Evolutionary conservation across 2,329 filamentous ascomycete species (phyloP).

Genomic region (Aspergillus persii): DNA sequence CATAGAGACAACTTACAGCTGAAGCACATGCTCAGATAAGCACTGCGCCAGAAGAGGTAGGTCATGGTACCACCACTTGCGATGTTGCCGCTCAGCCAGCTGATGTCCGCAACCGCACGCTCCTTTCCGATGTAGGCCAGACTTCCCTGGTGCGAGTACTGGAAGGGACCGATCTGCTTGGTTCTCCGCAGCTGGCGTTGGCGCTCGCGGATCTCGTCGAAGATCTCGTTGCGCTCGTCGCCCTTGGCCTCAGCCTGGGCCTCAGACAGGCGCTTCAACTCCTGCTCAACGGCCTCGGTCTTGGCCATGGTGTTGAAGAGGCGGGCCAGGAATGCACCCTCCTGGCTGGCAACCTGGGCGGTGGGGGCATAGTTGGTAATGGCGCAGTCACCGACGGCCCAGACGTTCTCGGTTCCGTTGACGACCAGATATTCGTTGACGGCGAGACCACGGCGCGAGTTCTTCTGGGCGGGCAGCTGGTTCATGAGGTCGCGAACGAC

Average conservation of each 20-base stretch:
- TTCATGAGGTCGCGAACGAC: constrained; percentile 88
- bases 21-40: constrained; percentile 99
- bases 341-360: constrained; percentile 92
- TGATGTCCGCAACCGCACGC: constrained; percentile 94
- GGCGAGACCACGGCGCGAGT: constrained; percentile 88
- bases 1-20: constrained; percentile 70
- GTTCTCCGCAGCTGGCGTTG: constrained; percentile 84
- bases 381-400: constrained; percentile 96
- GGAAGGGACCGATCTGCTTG: constrained; percentile 95
- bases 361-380: constrained; percentile 97
- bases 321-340: constrained; percentile 89
- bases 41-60: constrained; percentile 97
- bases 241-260: constrained; percentile 66
- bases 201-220: constrained; percentile 77
- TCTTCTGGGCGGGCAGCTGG: constrained; percentile 90
- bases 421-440: constrained; percentile 99
- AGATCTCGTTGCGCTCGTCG: constrained; percentile 57
- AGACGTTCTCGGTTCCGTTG: constrained; percentile 94
- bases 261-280: constrained; percentile 67
- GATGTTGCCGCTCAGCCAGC: constrained; percentile 95
- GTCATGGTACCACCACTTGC: constrained; percentile 90
- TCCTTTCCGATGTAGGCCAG: constrained; percentile 98
- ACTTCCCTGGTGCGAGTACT: constrained; percentile 96
- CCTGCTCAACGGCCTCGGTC: constrained; percentile 75
- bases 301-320: constrained; percentile 99